Evolutionary conservation across 2,329 filamentous ascomycete genomes (phyloP).

Genomic region (Penicillium sclerotiorum): DNA sequence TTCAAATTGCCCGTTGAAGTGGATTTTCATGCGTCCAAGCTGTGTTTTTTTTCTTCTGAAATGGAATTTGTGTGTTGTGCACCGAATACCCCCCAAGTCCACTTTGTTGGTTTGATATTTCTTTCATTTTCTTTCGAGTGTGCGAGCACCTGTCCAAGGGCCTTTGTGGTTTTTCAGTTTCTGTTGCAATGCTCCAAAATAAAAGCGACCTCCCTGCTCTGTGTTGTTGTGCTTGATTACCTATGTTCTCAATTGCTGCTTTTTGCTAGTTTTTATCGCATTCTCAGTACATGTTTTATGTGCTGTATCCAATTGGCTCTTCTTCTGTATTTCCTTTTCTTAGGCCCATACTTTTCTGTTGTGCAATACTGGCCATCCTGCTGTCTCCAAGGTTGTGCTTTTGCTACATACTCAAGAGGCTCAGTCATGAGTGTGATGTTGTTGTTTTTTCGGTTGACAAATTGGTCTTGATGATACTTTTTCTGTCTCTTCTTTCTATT

Average conservation of each 20-base stretch:
- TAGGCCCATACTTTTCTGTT: conserved; percentile 21
- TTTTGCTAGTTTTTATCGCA: conserved; percentile 21
- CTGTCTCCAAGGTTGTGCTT: too few species aligned
- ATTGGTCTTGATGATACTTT: conserved; percentile 12
- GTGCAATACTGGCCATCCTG: conserved; percentile 27
- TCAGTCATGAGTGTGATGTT: conserved; percentile 7
- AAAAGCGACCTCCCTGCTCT: conserved; percentile 37
- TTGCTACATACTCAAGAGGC: conserved; percentile 15
- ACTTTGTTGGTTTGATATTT: conserved; percentile 38
- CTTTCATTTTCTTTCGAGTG: conserved; percentile 33
- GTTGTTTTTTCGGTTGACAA: conserved; percentile 19
- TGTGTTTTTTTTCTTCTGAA: conserved; percentile 37
- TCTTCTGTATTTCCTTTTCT: conserved; percentile 14
- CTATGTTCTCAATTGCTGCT: conserved; percentile 20
- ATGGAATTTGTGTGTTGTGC: conserved; percentile 48
- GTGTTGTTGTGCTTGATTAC: conserved; percentile 23
- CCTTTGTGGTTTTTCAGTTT: conserved; percentile 35
- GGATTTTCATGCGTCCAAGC: conserved; percentile 44
- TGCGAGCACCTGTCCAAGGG: conserved; percentile 32
- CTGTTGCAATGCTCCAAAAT: conserved; percentile 36
- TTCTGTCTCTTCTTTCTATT: conserved; percentile 6
- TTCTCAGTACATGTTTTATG: conserved; percentile 21
- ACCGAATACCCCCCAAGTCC: conserved; percentile 49
- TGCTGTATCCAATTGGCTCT: conserved; percentile 24
- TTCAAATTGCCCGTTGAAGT: conserved; percentile 35